Evolutionary conservation across 2,329 filamentous ascomycete species (phyloP).

Genomic region (Geosmithia flava): DNA sequence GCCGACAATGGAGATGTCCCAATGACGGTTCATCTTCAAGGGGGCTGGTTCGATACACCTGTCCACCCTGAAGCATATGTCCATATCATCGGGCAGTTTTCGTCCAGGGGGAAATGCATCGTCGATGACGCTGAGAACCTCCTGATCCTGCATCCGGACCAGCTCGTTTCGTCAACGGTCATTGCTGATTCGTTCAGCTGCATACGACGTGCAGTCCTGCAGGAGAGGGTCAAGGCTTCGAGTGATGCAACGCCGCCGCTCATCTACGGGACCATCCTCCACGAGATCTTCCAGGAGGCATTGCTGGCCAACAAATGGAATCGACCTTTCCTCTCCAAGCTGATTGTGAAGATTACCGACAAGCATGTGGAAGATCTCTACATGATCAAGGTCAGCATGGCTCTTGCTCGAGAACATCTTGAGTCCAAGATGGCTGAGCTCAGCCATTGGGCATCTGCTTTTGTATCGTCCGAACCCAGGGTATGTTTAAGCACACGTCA

Average conservation of each 20-base stretch:
- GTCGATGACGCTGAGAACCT: constrained; percentile 76
- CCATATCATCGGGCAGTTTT: constrained; percentile 74
- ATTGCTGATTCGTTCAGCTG: constrained; percentile 95
- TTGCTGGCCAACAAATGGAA: constrained; percentile 77
- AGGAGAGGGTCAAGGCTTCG: constrained; percentile 89
- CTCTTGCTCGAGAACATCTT: constrained; percentile 66
- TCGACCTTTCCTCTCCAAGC: constrained; percentile 46
- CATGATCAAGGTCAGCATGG: constrained; percentile 64
- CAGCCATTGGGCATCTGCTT: constrained; percentile 70
- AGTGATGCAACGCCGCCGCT: constrained; percentile 68
- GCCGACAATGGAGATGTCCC: constrained; percentile 57
- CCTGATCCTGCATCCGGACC: constrained; percentile 86
- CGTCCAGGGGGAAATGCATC: constrained; percentile 57
- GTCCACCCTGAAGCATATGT: constrained; percentile 66
- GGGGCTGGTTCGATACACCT: constrained; percentile 76
- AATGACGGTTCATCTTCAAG: constrained; percentile 64
- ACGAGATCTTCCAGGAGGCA: constrained; percentile 91
- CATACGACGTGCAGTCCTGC: constrained; percentile 78
- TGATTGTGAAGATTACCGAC: constrained; percentile 58
- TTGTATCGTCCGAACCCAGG: constrained; percentile 60
- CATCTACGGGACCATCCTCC: constrained; percentile 85
- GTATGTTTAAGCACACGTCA: constrained; percentile 24
- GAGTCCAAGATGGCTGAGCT: constrained; percentile 73
- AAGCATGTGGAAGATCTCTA: constrained; percentile 83
- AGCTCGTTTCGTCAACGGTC: constrained; percentile 87